Evolutionary conservation across 805 yeast genomes (phyloP), one percentile per base, ranked within the genome.

Genomic region (Candida boleticola): DNA sequence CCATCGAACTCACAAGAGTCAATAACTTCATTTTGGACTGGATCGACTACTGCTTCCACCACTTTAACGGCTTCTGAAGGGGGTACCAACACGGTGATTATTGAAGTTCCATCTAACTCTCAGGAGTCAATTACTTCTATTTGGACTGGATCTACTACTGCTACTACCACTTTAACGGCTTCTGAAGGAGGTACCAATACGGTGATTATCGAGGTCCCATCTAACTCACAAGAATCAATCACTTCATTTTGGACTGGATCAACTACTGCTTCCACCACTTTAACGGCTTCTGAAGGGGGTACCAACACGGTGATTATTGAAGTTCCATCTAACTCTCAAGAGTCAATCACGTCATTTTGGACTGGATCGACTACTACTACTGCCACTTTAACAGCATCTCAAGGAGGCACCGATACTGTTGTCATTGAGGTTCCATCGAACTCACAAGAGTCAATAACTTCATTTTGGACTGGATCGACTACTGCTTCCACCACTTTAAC

Each of bases 281-380:
- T n/a, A n/a, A 40, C 47, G 7, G 42, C 36, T 11, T 35, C 34
- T 14, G 37, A 39, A 16, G 39, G 37, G 4, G 43, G 36, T n/a
- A 45, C 47, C 25, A 43, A 22, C 5, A 45, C 51, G 7, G 41
- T 45, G 7, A 36, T 42, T 21, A 36, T 45, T 18, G 48, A 45
- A 23, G 49, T 40, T 3, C 49, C 49, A 11, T 27, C 39, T 26
- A 29, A 13, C 14, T n/a, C 31, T 7, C 31, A 29, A 13, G 14
- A 29, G 11, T 44, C 54, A 5, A n/a, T 36, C 9, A 48, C 53
- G 4, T 16, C 42, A 1, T 42, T 48, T n/a, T 44, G 52, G 54
- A 42, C 50, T 14, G 46, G 50, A 11, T 17, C 31, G 18, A 34
- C n/a, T 3, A 38, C 49, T 13, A 31, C 21, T 16, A 31, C 35